Evolutionary conservation across 768 basidiomycete species (phyloP), one percentile per base, ranked within the genome.

Genomic region (Lactarius akahatsu): DNA sequence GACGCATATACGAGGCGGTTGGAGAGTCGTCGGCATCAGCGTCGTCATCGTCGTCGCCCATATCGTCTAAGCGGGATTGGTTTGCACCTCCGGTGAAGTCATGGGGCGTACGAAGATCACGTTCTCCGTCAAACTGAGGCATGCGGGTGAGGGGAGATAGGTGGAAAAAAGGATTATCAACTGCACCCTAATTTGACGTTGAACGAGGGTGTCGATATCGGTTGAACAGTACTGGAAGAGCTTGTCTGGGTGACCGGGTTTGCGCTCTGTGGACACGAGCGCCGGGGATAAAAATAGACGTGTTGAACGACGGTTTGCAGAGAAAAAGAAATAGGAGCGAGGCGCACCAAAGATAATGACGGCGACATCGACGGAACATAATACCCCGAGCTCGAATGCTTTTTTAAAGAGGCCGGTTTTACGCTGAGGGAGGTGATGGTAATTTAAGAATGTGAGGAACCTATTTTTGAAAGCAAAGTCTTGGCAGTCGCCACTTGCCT

Each of bases 381-480:
- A 84, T 3, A 93, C 91, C n/a, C 91, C 91, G 68, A 94, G 88
- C 77, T 93, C 91, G 73, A 92, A 92, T 0, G 92, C 91, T 74
- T 93, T 93, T 77, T 93, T 92, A 87, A 94, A 93, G 69, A 94
- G 86, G 5, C 91, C 92, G 66, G 91, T 91, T 81, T 93, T 92
- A 72, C 92, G 86, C 92, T 93, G 78, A 55, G 60, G 62, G 62
- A 71, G 62, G 50, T 62, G 69, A 65, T 61, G 67, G 65, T 81
- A 85, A 86, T 85, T 59, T 63, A 86, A 89, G 88, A 88, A 85
- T 80, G 80, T 79, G 80, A 67, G 62, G 36, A 52, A 59, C 58
- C 77, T 75, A 77, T 75, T 74, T 65, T 65, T 67, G 71, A 73
- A 52, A 73, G 73, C 75, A 73, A 73, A 71, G 56, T 50, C 62